phyloP scores from a whole-genome alignment of 495 filamentous ascomycete species.

The Parmelia sp. region DNA sequence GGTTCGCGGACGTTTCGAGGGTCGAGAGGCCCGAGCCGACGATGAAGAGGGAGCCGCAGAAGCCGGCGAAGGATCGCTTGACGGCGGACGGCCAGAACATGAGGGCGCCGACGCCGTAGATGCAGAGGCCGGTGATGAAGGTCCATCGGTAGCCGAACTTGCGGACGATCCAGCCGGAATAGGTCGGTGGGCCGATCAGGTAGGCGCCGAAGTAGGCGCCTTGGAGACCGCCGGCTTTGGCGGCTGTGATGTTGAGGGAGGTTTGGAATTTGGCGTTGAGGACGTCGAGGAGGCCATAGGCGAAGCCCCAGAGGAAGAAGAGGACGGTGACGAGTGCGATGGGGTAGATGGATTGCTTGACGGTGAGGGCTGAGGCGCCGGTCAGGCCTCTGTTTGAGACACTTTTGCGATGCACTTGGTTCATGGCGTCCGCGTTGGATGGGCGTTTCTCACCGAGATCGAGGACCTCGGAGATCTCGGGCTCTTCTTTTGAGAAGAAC shows the following conservation, averaged over 20 bases:
- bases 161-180: conserved; percentile 61
- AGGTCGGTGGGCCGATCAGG: conserved; percentile 58
- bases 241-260: conserved; percentile 40
- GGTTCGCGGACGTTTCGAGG: conserved; percentile 69
- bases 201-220: conserved; percentile 54
- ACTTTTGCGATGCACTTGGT: conserved; percentile 23
- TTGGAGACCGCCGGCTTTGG: conserved; percentile 40
- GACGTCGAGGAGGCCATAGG: conserved; percentile 49
- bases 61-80: conserved; percentile 60
- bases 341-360: conserved; percentile 50
- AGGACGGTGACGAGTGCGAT: conserved; percentile 37
- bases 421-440: conserved; percentile 27
- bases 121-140: conserved; percentile 54
- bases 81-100: conserved; percentile 56
- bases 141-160: conserved; percentile 56
- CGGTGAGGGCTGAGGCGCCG: conserved; percentile 34
- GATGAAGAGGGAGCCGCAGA: conserved; percentile 63
- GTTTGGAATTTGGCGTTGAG: conserved; percentile 51
- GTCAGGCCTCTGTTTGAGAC: conserved; percentile 26
- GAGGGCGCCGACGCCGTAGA: conserved; percentile 57
- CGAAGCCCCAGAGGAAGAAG: conserved; percentile 44
- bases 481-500: not conserved
- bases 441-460: conserved; percentile 11
- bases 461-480: not conserved
- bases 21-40: conserved; percentile 63